These are phyloP conservation scores for Prunus mongolica DNA, from an alignment of 306 rosid genomes.

Conservation along the genomic window DNA sequence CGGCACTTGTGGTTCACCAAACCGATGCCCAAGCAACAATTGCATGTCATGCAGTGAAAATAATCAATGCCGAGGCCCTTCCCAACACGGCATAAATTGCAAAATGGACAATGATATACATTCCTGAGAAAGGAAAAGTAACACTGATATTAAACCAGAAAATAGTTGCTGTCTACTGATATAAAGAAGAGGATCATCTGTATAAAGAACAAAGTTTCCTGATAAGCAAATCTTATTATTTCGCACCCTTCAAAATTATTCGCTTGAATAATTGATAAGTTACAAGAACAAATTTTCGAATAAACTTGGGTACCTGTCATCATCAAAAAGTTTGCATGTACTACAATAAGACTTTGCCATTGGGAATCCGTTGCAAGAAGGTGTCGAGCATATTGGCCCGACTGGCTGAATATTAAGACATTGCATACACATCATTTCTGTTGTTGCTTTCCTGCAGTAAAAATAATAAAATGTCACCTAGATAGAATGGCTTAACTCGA, in stretches of 20 bases:
- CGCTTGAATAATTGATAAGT: background rate
- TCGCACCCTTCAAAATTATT: too few species aligned
- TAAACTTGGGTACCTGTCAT: constrained; percentile 62
- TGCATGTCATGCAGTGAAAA: constrained; percentile 95
- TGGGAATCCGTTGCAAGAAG: constrained; percentile 69
- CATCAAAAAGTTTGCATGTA: constrained; percentile 87
- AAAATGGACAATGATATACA: constrained; percentile 91
- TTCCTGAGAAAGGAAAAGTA: constrained; percentile 38
- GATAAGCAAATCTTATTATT: background rate
- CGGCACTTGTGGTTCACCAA: constrained; percentile 65
- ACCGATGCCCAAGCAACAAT: constrained; percentile 72
- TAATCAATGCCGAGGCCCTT: constrained; percentile 87
- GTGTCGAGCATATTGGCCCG: constrained; percentile 67
- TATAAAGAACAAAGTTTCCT: background rate
- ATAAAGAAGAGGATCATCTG: background rate
- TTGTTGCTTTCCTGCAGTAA: constrained; percentile 70
- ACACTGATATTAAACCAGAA: background rate
- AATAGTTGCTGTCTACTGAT: background rate
- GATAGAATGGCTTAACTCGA: background rate
- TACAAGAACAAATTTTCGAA: background rate
- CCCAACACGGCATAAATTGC: constrained; percentile 96
- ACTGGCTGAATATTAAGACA: constrained; percentile 70
- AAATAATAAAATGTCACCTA: constrained; percentile 9
- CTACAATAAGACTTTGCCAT: constrained; percentile 85
- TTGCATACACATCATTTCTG: constrained; percentile 90